A percentile compares a stretch with the other conserved stretches of the same genome.
Conservation (phyloP, 441 rosid species). For the Euphorbia celastroides region DNA sequence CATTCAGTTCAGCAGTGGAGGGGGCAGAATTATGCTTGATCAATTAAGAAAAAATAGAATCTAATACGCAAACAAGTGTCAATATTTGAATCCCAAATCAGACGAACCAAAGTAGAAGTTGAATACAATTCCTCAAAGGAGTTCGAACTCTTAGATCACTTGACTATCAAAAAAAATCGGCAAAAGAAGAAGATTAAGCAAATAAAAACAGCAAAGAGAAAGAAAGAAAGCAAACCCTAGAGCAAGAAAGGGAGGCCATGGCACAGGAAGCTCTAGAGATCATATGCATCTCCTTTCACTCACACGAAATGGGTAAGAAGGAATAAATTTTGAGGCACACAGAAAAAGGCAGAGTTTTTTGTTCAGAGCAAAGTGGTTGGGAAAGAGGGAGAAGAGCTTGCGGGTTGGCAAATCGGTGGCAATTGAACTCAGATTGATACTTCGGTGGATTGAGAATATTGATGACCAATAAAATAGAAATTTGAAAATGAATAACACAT, state of each 20-base stretch:
- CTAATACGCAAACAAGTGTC: neutral
- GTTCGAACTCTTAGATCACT: slow-evolving; percentile 1
- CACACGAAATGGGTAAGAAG: slow-evolving; percentile 8
- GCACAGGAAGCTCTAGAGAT: slow-evolving; percentile 75
- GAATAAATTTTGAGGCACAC: neutral
- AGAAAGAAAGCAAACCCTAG: slow-evolving; percentile 42
- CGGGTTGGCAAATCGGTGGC: slow-evolving; percentile 29
- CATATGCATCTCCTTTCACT: slow-evolving; percentile 41
- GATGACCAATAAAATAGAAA: no score
- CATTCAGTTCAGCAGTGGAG: neutral
- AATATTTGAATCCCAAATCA: neutral
- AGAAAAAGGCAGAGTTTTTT: neutral
- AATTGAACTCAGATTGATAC: slow-evolving; percentile 9
- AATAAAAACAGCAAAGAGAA: neutral
- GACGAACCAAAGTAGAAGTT: neutral
- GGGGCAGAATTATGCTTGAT: neutral
- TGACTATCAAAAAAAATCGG: neutral
- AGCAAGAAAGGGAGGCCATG: slow-evolving; percentile 67
- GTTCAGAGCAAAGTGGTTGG: neutral
- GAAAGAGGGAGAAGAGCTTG: slow-evolving; percentile 10
- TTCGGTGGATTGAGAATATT: neutral
- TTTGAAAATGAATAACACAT: no score
- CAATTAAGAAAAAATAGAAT: neutral
- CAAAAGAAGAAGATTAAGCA: neutral
- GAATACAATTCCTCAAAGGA: slow-evolving; percentile 9